These are phyloP conservation scores for Eucalyptus microcorys DNA, from an alignment of 345 rosid species.

Conservation along the genomic window DNA sequence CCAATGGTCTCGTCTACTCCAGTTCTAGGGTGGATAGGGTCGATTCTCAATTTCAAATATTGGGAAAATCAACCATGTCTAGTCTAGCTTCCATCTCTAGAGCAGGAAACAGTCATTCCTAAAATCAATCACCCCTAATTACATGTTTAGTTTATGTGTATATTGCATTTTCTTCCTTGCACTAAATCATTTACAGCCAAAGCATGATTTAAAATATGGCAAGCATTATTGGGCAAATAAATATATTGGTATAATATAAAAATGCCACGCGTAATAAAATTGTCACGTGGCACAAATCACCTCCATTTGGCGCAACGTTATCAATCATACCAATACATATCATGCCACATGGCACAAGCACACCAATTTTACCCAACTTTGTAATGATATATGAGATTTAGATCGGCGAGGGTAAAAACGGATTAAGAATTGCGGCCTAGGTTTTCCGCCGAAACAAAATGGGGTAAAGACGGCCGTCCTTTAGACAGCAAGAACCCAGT, in stretches of 20 bases:
- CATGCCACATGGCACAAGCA: not conserved
- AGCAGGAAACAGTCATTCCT: fast-evolving
- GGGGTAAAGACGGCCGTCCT: not conserved
- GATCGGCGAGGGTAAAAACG: not conserved
- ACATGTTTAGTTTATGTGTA: not conserved
- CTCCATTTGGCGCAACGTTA: not conserved
- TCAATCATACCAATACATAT: not conserved
- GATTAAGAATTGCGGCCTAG: not conserved
- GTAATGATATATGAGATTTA: not conserved
- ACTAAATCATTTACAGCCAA: not conserved
- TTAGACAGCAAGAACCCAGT: not conserved
- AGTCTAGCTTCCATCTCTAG: not conserved
- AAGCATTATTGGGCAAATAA: not conserved
- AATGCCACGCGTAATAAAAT: not conserved
- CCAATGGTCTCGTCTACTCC: not conserved
- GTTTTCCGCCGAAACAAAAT: not conserved
- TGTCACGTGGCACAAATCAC: not conserved
- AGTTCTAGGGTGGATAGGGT: not conserved
- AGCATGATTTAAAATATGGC: not conserved
- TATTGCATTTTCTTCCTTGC: not conserved
- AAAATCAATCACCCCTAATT: not conserved
- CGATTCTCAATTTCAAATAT: not conserved
- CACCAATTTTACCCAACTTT: not conserved
- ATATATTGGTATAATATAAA: not conserved
- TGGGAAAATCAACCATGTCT: not conserved